Evolutionary conservation across 108 stramenopile species (phyloP).

Genomic region (Cyclostephanos tholiformis): DNA sequence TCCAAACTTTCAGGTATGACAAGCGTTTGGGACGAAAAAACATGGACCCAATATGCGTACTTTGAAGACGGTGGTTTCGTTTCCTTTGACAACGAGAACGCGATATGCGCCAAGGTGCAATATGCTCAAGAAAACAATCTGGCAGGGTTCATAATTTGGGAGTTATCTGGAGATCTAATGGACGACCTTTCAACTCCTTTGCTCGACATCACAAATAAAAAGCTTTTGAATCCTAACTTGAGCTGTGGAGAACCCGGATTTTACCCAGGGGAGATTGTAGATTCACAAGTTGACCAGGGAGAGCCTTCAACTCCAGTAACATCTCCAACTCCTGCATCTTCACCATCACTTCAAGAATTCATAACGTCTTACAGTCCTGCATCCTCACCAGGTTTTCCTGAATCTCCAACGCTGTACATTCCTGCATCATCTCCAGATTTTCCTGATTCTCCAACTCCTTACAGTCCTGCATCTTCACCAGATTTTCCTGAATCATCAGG

Average conservation of each 20-base stretch:
- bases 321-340: neutral
- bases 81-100: conserved; percentile 34
- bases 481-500: neutral
- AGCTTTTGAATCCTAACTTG: conserved; percentile 22
- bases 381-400: neutral
- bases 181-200: conserved; percentile 40
- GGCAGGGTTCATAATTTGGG: conserved; percentile 48
- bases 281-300: neutral
- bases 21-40: conserved; percentile 25
- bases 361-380: neutral
- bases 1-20: conserved; percentile 34
- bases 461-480: neutral
- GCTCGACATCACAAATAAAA: conserved; percentile 29
- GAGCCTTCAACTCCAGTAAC: neutral
- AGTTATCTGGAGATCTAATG: conserved; percentile 35
- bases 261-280: conserved; percentile 8
- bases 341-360: too few relatives aligned
- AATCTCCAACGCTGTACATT: neutral
- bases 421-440: neutral
- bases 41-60: conserved; percentile 37
- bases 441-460: neutral
- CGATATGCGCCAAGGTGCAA: conserved; percentile 44
- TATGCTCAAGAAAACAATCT: conserved; percentile 30
- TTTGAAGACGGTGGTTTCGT: conserved; percentile 27
- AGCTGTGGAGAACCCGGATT: conserved; percentile 12